phyloP scores from a whole-genome alignment of 176 grass and related monocot genomes.

The Saccharum spontaneum region DNA sequence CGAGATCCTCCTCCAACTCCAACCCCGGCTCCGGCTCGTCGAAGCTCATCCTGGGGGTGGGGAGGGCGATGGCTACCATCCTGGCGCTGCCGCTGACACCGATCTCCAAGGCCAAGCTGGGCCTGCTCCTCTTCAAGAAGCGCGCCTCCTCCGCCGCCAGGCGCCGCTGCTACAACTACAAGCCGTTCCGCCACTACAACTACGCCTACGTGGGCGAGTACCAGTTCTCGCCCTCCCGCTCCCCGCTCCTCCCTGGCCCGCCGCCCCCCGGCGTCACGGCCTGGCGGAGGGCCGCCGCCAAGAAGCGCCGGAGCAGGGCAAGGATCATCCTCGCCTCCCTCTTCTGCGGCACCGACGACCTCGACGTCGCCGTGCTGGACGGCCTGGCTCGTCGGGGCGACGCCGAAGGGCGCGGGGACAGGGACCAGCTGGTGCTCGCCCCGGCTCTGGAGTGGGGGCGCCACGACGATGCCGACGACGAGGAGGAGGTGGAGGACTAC shows the following conservation, averaged over 20 bases:
- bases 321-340: slow-evolving; percentile 46
- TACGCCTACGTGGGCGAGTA: slow-evolving; percentile 78
- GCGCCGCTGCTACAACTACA: slow-evolving; percentile 35
- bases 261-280: slow-evolving; percentile 35
- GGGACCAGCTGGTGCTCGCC: slow-evolving; percentile 6
- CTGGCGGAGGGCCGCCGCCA: slow-evolving; percentile 33
- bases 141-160: slow-evolving; percentile 6
- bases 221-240: slow-evolving; percentile 79
- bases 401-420: neutral
- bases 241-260: slow-evolving; percentile 53
- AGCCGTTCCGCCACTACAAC: slow-evolving; percentile 70
- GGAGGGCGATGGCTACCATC: slow-evolving; percentile 58
- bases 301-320: slow-evolving; percentile 28
- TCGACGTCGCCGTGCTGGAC: slow-evolving; percentile 44
- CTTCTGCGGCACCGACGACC: slow-evolving; percentile 42
- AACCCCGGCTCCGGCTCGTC: neutral
- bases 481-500: neutral
- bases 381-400: neutral
- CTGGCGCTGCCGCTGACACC: slow-evolving; percentile 47
- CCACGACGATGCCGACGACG: neutral
- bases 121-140: slow-evolving; percentile 68
- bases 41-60: slow-evolving; percentile 41
- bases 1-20: slow-evolving; percentile 11
- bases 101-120: slow-evolving; percentile 50
- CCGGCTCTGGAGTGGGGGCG: slow-evolving; percentile 22